Conservation (phyloP, 2,329 filamentous ascomycete genomes). For the Botrytis aclada region DNA sequence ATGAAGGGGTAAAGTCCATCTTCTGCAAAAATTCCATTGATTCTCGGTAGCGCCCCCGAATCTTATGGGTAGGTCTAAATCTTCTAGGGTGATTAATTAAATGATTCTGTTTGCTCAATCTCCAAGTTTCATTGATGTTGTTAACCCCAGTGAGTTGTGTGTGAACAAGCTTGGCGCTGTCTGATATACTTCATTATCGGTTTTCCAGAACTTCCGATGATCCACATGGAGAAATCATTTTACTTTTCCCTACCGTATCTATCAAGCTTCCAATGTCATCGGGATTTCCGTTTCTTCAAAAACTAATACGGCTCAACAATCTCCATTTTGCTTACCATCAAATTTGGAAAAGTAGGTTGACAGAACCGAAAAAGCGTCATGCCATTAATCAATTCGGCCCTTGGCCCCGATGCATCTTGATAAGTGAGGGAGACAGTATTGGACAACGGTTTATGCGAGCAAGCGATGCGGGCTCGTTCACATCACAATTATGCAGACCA, state of each 20-base stretch:
- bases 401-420: slow-evolving; percentile 14
- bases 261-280: not conserved
- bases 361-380: not conserved
- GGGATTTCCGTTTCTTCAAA: not conserved
- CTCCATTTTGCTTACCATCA: not conserved
- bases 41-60: not conserved
- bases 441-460: slow-evolving; percentile 10
- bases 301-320: not conserved
- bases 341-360: not conserved
- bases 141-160: not conserved
- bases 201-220: not conserved
- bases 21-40: not conserved
- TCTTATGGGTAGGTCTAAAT: not conserved
- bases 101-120: not conserved
- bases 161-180: not conserved
- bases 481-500: slow-evolving; percentile 14
- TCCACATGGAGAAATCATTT: not conserved
- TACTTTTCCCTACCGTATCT: not conserved
- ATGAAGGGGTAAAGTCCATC: not conserved
- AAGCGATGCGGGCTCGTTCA: slow-evolving; percentile 13
- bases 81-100: not conserved
- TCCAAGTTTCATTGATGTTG: not conserved
- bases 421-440: slow-evolving; percentile 6
- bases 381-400: slow-evolving; percentile 17
- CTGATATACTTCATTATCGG: not conserved